These are phyloP conservation scores for Colletotrichum phormii DNA, from an alignment of 2,329 filamentous ascomycete genomes.

Conservation along the genomic window DNA sequence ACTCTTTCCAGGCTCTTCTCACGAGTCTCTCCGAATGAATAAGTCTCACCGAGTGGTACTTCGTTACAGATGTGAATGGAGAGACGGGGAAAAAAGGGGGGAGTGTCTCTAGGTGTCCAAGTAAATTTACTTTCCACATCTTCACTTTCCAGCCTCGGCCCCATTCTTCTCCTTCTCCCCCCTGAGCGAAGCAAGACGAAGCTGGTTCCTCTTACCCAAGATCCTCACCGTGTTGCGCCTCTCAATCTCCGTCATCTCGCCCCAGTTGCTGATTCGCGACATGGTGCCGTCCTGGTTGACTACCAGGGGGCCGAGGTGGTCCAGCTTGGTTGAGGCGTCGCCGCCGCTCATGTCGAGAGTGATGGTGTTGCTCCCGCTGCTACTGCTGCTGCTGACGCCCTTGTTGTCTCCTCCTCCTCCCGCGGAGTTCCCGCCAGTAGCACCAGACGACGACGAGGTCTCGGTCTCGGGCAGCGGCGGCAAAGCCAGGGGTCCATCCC, in stretches of 20 bases:
- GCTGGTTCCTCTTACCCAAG: slow-evolving; percentile 75
- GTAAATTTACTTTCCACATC: slow-evolving; percentile 22
- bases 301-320: slow-evolving; percentile 78
- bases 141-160: slow-evolving; percentile 42
- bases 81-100: not conserved
- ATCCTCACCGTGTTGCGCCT: slow-evolving; percentile 74
- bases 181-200: slow-evolving; percentile 65
- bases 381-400: not conserved
- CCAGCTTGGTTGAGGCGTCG: slow-evolving; percentile 64
- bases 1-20: not conserved
- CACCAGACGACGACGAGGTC: not conserved
- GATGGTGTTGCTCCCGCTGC: slow-evolving; percentile 25
- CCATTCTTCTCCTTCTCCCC: not conserved
- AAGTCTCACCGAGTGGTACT: not conserved
- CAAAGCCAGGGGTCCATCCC: slow-evolving; percentile 25
- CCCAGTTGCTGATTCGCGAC: slow-evolving; percentile 79
- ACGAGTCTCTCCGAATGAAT: not conserved
- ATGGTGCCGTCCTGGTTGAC: slow-evolving; percentile 79
- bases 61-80: not conserved
- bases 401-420: not conserved
- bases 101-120: not conserved
- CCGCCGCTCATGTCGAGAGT: slow-evolving; percentile 48
- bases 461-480: slow-evolving; percentile 33
- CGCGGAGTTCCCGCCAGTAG: slow-evolving; percentile 2
- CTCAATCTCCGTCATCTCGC: slow-evolving; percentile 76